phyloP scores from a whole-genome alignment of 192 early-diverging fungal species.

The Linnemannia exigua region DNA sequence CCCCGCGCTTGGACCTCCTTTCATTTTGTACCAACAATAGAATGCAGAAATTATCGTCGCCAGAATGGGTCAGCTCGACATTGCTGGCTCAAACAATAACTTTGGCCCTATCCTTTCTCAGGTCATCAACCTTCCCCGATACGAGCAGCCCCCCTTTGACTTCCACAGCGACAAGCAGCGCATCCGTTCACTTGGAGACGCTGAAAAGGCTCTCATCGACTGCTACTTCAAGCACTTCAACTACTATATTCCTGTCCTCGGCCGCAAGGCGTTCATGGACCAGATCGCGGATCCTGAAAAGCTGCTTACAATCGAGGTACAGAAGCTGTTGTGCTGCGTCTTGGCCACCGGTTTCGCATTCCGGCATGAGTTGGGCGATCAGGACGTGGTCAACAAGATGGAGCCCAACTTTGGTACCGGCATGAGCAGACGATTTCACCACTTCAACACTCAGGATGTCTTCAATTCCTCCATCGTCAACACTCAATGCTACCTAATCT shows the following conservation, averaged over 20 bases:
- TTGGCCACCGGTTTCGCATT: slow-evolving; percentile 51
- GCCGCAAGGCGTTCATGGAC: slow-evolving; percentile 39
- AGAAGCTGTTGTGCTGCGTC: slow-evolving; percentile 49
- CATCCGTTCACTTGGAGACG: slow-evolving; percentile 9
- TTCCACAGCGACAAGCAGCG: slow-evolving; percentile 36
- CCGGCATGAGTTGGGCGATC: slow-evolving; percentile 40
- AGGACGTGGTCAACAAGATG: slow-evolving; percentile 34
- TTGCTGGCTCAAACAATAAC: slow-evolving; percentile 49
- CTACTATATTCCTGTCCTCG: slow-evolving; percentile 49
- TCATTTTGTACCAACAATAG: slow-evolving; percentile 4
- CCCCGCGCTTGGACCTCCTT: background rate
- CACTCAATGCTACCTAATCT: slow-evolving; percentile 44
- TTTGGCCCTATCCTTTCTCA: slow-evolving; percentile 53
- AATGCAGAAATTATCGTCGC: slow-evolving; percentile 44
- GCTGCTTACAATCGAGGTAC: slow-evolving; percentile 13
- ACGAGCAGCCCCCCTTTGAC: slow-evolving; percentile 35
- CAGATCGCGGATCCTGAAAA: slow-evolving; percentile 19
- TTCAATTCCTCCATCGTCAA: slow-evolving; percentile 42
- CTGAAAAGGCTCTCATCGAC: slow-evolving; percentile 41
- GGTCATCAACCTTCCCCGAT: slow-evolving; percentile 54
- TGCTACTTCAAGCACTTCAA: slow-evolving; percentile 57
- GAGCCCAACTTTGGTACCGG: slow-evolving; percentile 39
- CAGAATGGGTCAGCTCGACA: slow-evolving; percentile 32
- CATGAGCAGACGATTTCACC: slow-evolving; percentile 46
- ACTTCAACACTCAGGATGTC: slow-evolving; percentile 44